Conservation (phyloP, 352 stramenopile species). For the Phytopythium chamaehyphon region DNA sequence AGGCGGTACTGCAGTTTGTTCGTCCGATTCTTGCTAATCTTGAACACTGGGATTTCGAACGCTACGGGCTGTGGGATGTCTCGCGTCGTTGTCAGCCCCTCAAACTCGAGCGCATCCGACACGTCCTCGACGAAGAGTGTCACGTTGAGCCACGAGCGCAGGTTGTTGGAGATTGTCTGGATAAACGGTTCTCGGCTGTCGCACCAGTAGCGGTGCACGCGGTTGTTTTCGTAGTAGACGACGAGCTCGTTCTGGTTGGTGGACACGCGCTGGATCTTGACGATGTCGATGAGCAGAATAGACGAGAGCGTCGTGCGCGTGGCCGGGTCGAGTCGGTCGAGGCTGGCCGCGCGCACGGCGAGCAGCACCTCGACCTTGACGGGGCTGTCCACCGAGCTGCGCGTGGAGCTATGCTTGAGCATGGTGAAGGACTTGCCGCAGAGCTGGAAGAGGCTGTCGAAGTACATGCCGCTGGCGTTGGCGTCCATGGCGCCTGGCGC, state of each 20-base stretch:
- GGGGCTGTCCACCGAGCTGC: slow-evolving; percentile 54
- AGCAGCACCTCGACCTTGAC: slow-evolving; percentile 74
- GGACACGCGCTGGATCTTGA: slow-evolving; percentile 85
- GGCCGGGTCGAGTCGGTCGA: slow-evolving; percentile 69
- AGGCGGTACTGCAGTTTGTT: slow-evolving; percentile 72
- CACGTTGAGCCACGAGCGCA: slow-evolving; percentile 81
- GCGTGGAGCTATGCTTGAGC: slow-evolving; percentile 81
- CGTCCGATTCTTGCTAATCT: slow-evolving; percentile 79
- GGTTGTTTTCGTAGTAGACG: slow-evolving; percentile 84
- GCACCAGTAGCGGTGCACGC: slow-evolving; percentile 85
- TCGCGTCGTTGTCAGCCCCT: slow-evolving; percentile 66
- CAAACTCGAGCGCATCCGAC: slow-evolving; percentile 80
- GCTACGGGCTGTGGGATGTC: slow-evolving; percentile 78
- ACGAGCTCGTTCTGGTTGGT: slow-evolving; percentile 82
- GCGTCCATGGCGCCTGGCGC: slow-evolving; percentile 2
- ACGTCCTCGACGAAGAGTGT: slow-evolving; percentile 83
- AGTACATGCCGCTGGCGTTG: slow-evolving; percentile 69
- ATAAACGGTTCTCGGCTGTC: slow-evolving; percentile 86
- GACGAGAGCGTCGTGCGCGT: slow-evolving; percentile 70
- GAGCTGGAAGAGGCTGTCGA: slow-evolving; percentile 83
- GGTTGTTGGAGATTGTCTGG: slow-evolving; percentile 81
- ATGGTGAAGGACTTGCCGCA: slow-evolving; percentile 84
- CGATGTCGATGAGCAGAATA: slow-evolving; percentile 82
- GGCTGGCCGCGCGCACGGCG: slow-evolving; percentile 69
- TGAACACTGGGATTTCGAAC: slow-evolving; percentile 83